These are phyloP conservation scores for Sisymbrium altissimum DNA, from an alignment of 345 rosid species.

Conservation along the genomic window DNA sequence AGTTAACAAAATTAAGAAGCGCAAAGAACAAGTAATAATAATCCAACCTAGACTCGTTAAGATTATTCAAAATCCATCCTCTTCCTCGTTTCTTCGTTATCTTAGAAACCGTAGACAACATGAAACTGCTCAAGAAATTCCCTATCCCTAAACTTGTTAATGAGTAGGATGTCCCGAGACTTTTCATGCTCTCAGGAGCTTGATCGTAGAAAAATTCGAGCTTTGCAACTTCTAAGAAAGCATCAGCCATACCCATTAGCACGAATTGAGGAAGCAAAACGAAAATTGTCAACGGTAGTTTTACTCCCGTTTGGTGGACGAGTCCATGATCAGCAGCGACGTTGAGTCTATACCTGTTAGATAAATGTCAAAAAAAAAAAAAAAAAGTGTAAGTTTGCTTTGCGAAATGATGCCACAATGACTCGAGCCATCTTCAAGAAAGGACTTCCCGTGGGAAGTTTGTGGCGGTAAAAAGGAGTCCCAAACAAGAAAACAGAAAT, in stretches of 20 bases:
- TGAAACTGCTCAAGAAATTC: conserved; percentile 59
- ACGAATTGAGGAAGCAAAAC: conserved; percentile 69
- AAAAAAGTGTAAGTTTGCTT: conserved; percentile 30
- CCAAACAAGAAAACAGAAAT: conserved; percentile 63
- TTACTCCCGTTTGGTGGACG: conserved; percentile 14
- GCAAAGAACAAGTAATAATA: conserved; percentile 61
- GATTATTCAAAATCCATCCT: conserved; percentile 67
- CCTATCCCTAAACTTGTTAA: conserved; percentile 58
- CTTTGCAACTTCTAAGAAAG: conserved; percentile 70
- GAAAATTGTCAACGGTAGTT: conserved; percentile 56
- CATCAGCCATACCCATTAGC: conserved; percentile 65
- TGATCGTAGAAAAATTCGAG: conserved; percentile 84
- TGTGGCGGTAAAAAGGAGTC: conserved; percentile 69
- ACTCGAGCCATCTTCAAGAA: conserved; percentile 74
- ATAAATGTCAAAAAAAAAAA: background rate
- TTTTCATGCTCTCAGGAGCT: conserved; percentile 75
- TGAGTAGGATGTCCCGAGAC: conserved; percentile 68
- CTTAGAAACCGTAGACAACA: conserved; percentile 45
- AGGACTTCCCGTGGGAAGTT: conserved; percentile 65
- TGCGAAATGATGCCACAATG: conserved; percentile 63
- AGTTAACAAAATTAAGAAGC: conserved; percentile 44
- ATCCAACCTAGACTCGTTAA: conserved; percentile 61
- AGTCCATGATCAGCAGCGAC: conserved; percentile 40
- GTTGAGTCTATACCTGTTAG: conserved; percentile 47
- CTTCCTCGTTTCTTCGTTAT: conserved; percentile 46